phyloP scores from a whole-genome alignment of 129 eudicot genomes.

The Flaveria bidentis region DNA sequence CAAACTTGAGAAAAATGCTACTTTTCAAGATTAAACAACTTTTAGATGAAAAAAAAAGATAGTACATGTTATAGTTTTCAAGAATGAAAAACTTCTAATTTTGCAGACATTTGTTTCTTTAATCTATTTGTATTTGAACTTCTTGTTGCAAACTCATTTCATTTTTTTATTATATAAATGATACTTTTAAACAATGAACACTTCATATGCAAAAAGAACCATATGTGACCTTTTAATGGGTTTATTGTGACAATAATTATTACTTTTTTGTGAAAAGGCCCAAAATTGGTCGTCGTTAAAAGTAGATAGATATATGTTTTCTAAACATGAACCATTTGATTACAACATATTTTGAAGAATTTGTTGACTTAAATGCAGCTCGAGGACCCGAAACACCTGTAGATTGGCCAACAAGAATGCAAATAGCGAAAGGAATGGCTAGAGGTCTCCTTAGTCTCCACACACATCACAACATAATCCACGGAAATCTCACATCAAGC shows the following conservation, averaged over 20 bases:
- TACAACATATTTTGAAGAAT: not conserved
- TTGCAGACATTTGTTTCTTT: too few species aligned
- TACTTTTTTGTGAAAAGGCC: not conserved
- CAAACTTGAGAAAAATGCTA: not conserved
- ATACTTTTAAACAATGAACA: not conserved
- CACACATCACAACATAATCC: conserved; percentile 57
- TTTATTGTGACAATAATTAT: not conserved
- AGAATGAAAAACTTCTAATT: too few species aligned
- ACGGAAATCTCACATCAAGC: conserved; percentile 45
- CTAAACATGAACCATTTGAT: not conserved
- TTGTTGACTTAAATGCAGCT: conserved; percentile 50
- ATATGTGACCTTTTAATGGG: not conserved
- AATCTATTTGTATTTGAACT: not conserved
- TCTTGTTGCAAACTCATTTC: not conserved
- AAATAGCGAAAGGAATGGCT: conserved; percentile 66
- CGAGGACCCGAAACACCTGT: conserved; percentile 75
- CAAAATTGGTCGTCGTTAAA: not conserved
- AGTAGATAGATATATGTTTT: too few species aligned
- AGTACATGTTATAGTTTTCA: too few species aligned
- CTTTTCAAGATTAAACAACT: not conserved
- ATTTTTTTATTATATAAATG: not conserved
- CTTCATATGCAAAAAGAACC: not conserved
- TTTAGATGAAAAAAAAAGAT: not conserved
- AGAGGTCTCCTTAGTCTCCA: conserved; percentile 74
- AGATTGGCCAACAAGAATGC: conserved; percentile 76